Base-by-base conservation (phyloP, 768 basidiomycete genomes). In the Tulasnella calospora region DNA sequence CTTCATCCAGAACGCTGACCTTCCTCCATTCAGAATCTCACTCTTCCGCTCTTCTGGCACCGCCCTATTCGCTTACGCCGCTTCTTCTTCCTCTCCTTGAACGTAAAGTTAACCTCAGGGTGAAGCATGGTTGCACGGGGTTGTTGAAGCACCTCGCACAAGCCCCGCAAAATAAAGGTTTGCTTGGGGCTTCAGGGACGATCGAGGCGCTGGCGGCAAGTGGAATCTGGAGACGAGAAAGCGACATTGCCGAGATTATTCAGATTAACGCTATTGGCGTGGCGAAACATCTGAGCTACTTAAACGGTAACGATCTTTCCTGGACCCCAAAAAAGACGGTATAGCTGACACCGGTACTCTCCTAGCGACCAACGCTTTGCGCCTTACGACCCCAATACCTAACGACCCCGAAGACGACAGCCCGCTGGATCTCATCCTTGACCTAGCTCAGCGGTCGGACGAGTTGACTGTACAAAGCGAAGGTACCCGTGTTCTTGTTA, bases 101-200 rank as follows among this genome's bases (percentile, higher is more conserved):
- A 15, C 85, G 87, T 21, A 83, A 84, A 51, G 87, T 88, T 12
- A 92, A 94, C 82, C 87, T 94, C 83, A 94, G 95, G 83, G 86
- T 96, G 79, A 94, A 96, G 83, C 96, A 98, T 82, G 95, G 94
- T 21, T 89, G 94, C 78, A 86, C 97, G 35, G 94, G 94, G 36
- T 86, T 99, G 47, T 87, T 98, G 57, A 94, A 95, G 83, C 93
- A 98, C 83, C 86, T 99, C 2, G 90, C 94, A 13, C 88, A 89
- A 67, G 88, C 91, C 46, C 83, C 87, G 38, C 81, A 84, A 2
- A 93, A 94, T 79, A 90, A 91, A 40, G 84, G 85, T 9, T 83
- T 88, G 9, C 85, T 98, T 15, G 88, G 88, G 27, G 84, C 90
- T 38, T 89, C 90, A 17, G 88, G 88, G 30, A 86, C 96, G 46